A percentile compares a stretch with the other conserved stretches of the same genome.
Conservation (phyloP, 495 filamentous ascomycete species). For the Cladorrhinum samala region DNA sequence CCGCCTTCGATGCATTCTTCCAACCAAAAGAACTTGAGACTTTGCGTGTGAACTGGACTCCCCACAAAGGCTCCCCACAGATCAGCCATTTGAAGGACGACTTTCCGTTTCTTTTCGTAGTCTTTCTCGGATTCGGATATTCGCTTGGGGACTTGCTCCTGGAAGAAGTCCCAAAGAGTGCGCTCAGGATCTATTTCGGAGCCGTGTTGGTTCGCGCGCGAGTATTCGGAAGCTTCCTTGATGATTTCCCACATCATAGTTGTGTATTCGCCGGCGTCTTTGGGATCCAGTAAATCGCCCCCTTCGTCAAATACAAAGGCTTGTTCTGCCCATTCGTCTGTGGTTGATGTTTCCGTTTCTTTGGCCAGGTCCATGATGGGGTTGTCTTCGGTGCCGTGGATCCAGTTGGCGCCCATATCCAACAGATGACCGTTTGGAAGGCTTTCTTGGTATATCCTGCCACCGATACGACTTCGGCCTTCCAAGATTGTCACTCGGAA, state of each 20-base stretch:
- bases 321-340: slow-evolving; percentile 48
- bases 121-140: slow-evolving; percentile 43
- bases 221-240: slow-evolving; percentile 70
- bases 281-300: slow-evolving; percentile 51
- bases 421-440: slow-evolving; percentile 44
- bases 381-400: slow-evolving; percentile 81
- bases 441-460: slow-evolving; percentile 57
- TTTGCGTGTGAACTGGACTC: slow-evolving; percentile 67
- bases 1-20: slow-evolving; percentile 91
- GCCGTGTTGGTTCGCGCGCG: slow-evolving; percentile 50
- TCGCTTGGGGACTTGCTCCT: slow-evolving; percentile 49
- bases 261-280: slow-evolving; percentile 48
- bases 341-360: slow-evolving; percentile 54
- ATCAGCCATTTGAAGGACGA: slow-evolving; percentile 58
- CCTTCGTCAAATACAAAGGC: slow-evolving; percentile 56
- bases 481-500: slow-evolving; percentile 81
- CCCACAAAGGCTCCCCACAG: slow-evolving; percentile 90
- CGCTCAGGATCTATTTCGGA: slow-evolving; percentile 55
- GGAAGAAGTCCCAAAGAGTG: slow-evolving; percentile 76
- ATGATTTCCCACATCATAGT: slow-evolving; percentile 75
- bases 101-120: slow-evolving; percentile 42
- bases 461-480: slow-evolving; percentile 75
- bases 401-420: slow-evolving; percentile 86
- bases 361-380: slow-evolving; percentile 75
- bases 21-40: slow-evolving; percentile 88